Percentiles rank a stretch among this genome's conserved stretches.
Evolutionary conservation across 441 rosid genomes (phyloP).

Genomic region (Breynia disticha): DNA sequence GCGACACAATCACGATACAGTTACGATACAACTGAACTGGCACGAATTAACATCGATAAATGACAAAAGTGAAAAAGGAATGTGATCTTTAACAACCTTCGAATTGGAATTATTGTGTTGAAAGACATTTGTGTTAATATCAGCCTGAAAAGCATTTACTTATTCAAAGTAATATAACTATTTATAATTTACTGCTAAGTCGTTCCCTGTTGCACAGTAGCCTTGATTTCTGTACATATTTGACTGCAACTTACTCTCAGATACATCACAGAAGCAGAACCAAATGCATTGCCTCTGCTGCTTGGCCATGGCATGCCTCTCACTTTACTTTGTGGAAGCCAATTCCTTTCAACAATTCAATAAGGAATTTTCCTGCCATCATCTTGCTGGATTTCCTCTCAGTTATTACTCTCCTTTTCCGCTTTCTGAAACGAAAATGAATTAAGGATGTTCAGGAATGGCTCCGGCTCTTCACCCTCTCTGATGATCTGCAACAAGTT

Average conservation of each 20-base stretch:
- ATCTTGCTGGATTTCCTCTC: conserved; percentile 4
- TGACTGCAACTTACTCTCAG: conserved; percentile 7
- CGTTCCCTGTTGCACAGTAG: conserved; percentile 15
- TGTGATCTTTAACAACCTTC: too few species aligned
- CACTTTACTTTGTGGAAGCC: conserved; percentile 13
- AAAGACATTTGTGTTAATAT: too few species aligned
- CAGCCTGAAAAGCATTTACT: neutral
- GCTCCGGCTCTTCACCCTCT: conserved; percentile 40
- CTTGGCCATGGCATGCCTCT: conserved; percentile 40
- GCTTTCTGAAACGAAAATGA: conserved; percentile 25
- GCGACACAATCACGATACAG: too few species aligned
- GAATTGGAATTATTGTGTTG: too few species aligned
- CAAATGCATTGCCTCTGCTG: conserved; percentile 12
- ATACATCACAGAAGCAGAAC: conserved; percentile 33
- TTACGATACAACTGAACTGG: too few species aligned
- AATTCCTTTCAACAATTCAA: too few species aligned
- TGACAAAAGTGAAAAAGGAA: too few species aligned
- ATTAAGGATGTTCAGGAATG: conserved; percentile 22
- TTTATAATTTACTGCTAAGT: conserved; percentile 19
- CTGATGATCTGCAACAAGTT: conserved; percentile 27
- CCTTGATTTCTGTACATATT: conserved; percentile 34
- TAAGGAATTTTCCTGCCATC: neutral
- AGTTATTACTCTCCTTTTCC: conserved; percentile 9
- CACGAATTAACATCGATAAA: too few species aligned
- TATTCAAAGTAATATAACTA: conserved; percentile 13